Conservation (phyloP, 2,329 filamentous ascomycete genomes). For the Diaporthe longicolla region DNA sequence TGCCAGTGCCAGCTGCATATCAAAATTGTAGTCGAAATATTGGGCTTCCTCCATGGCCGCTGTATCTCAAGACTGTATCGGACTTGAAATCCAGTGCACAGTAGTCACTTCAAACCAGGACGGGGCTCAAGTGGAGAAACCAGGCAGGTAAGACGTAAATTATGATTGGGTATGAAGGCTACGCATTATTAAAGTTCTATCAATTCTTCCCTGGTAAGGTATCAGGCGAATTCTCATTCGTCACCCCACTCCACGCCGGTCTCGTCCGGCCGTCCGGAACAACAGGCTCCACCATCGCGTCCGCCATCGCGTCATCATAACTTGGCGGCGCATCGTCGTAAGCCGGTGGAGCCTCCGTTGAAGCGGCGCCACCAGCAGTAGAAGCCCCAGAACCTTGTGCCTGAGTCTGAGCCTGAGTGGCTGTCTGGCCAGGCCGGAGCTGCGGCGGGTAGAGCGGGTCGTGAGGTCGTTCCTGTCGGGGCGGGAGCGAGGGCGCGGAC, state of each 20-base stretch:
- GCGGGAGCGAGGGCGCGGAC: slow-evolving; percentile 47
- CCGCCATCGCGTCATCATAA: slow-evolving; percentile 93
- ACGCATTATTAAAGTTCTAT: slow-evolving; percentile 33
- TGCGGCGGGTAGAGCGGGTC: slow-evolving; percentile 73
- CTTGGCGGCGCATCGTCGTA: slow-evolving; percentile 90
- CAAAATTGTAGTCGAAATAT: neutral
- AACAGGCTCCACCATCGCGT: slow-evolving; percentile 78
- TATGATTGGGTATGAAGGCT: neutral
- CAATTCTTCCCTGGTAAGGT: slow-evolving; percentile 60
- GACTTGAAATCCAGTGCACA: no score
- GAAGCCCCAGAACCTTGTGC: slow-evolving; percentile 16
- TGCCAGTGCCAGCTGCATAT: neutral
- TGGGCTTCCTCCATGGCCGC: neutral
- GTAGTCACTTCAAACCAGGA: neutral
- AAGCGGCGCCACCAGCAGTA: neutral
- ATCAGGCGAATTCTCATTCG: slow-evolving; percentile 72
- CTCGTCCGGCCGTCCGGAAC: slow-evolving; percentile 71
- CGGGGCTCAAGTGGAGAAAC: neutral
- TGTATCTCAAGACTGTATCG: no score
- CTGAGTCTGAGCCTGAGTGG: slow-evolving; percentile 42
- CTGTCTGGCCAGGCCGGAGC: slow-evolving; percentile 52
- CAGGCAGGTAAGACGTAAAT: neutral
- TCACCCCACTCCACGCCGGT: slow-evolving; percentile 76
- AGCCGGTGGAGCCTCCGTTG: slow-evolving; percentile 52
- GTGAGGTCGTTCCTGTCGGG: slow-evolving; percentile 45